Conservation (phyloP, 2,329 filamentous ascomycete genomes). For the Daldinia sp. region DNA sequence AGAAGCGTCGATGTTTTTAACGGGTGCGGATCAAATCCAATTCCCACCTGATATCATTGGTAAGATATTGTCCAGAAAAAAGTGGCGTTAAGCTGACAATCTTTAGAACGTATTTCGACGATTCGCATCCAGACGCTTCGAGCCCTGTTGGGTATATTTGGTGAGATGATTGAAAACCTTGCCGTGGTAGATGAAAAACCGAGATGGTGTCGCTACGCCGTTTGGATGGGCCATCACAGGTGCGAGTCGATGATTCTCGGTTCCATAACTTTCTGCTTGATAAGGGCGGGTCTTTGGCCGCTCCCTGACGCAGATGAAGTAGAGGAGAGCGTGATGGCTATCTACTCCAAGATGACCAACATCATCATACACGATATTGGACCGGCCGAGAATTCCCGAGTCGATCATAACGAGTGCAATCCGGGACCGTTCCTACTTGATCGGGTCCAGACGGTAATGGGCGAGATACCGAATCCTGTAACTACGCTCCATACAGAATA, state of each 20-base stretch:
- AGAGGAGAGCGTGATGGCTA: slow-evolving; percentile 40
- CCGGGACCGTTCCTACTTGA: slow-evolving; percentile 3
- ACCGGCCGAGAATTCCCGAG: not conserved
- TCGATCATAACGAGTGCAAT: slow-evolving; percentile 1
- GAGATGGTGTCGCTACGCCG: slow-evolving; percentile 52
- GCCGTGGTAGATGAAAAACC: slow-evolving; percentile 50
- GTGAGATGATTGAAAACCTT: slow-evolving; percentile 46
- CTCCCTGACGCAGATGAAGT: slow-evolving; percentile 46
- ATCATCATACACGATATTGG: not conserved
- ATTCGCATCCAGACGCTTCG: slow-evolving; percentile 47
- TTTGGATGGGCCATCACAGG: slow-evolving; percentile 53
- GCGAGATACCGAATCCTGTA: slow-evolving; percentile 1
- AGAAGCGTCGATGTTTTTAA: not conserved
- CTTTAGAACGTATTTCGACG: slow-evolving; percentile 33
- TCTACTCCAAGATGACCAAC: not conserved
- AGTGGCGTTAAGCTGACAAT: too few species aligned
- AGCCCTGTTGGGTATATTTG: slow-evolving; percentile 46
- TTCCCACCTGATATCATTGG: not conserved
- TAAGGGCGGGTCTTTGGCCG: slow-evolving; percentile 52
- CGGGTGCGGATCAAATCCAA: not conserved
- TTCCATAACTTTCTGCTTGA: slow-evolving; percentile 53
- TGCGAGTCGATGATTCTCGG: slow-evolving; percentile 56
- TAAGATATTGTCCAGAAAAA: not conserved
- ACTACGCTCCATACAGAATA: not conserved
- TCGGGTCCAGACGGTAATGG: not conserved